These are phyloP conservation scores for Aureobasidium vineae DNA, from an alignment of 2,329 filamentous ascomycete genomes.

Conservation along the genomic window DNA sequence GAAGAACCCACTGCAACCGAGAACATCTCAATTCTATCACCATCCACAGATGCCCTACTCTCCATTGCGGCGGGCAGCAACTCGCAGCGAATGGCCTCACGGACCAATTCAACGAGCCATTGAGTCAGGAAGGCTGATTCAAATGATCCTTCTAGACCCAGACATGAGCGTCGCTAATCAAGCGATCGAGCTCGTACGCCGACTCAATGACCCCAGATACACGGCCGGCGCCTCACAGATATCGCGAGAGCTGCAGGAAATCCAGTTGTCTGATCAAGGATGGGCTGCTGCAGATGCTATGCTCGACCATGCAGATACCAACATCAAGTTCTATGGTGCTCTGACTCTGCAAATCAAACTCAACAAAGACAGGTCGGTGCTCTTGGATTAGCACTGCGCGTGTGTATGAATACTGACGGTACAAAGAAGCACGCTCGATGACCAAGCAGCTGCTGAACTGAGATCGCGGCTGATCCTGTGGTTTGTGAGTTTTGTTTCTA, in stretches of 20 bases:
- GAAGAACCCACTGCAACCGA: neutral
- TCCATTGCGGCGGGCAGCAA: neutral
- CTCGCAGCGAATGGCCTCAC: neutral
- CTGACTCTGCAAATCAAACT: constrained; percentile 92
- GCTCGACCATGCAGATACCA: constrained; percentile 64
- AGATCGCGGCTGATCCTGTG: constrained; percentile 62
- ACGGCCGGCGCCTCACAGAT: constrained; percentile 51
- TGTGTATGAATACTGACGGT: constrained; percentile 28
- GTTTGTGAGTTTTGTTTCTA: constrained; percentile 48
- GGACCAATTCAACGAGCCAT: neutral
- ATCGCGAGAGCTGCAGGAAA: constrained; percentile 71
- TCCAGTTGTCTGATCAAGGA: constrained; percentile 76
- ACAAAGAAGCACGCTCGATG: constrained; percentile 48
- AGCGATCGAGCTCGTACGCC: constrained; percentile 48
- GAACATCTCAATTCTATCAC: neutral
- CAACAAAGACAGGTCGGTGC: constrained; percentile 53
- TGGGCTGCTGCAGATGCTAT: constrained; percentile 84
- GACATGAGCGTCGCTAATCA: constrained; percentile 24
- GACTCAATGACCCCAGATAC: constrained; percentile 50
- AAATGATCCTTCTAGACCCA: constrained; percentile 1
- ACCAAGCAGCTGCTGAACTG: constrained; percentile 59
- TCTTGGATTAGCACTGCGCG: neutral
- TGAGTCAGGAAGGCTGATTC: neutral
- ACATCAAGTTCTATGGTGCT: constrained; percentile 88
- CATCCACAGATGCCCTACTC: constrained; percentile 1